Percentiles rank a stretch among this genome's conserved stretches.
phyloP scores from a whole-genome alignment of 192 early-diverging fungal species.

The Coemansia sp. region DNA sequence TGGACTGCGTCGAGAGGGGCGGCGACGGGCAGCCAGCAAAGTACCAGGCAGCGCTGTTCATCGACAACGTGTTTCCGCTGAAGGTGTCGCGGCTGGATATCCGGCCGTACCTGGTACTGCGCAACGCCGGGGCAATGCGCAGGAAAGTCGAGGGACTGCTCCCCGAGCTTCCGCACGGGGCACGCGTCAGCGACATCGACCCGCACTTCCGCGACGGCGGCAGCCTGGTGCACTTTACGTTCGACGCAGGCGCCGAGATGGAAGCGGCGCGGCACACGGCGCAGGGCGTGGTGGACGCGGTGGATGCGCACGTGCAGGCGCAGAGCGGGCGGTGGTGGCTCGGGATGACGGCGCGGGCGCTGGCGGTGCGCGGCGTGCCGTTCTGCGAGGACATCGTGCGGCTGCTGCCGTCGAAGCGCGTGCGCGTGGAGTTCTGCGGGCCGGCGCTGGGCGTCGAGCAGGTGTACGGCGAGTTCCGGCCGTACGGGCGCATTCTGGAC shows the following conservation, averaged over 20 bases:
- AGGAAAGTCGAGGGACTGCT: conserved; percentile 22
- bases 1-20: conserved; percentile 12
- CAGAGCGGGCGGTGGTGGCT: conserved; percentile 62
- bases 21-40: background rate
- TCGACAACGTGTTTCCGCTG: conserved; percentile 53
- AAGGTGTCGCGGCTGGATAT: conserved; percentile 46
- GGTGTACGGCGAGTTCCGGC: conserved; percentile 71
- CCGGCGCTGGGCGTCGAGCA: conserved; percentile 65
- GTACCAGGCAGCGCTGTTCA: conserved; percentile 45
- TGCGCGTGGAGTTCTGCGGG: conserved; percentile 75
- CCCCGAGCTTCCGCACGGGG: conserved; percentile 36
- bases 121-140: conserved; percentile 29
- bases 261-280: conserved; percentile 18
- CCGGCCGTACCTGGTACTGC: conserved; percentile 42
- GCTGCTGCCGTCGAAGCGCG: conserved; percentile 48
- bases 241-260: background rate
- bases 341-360: conserved; percentile 61
- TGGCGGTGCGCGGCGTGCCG: conserved; percentile 66
- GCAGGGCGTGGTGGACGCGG: conserved; percentile 17
- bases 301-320: conserved; percentile 55
- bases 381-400: conserved; percentile 72
- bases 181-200: conserved; percentile 26
- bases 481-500: conserved; percentile 80
- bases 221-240: conserved; percentile 47
- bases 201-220: conserved; percentile 47